These are phyloP conservation scores for Candida freyschussii DNA, from an alignment of 1,139 yeast genomes.

Conservation along the genomic window DNA sequence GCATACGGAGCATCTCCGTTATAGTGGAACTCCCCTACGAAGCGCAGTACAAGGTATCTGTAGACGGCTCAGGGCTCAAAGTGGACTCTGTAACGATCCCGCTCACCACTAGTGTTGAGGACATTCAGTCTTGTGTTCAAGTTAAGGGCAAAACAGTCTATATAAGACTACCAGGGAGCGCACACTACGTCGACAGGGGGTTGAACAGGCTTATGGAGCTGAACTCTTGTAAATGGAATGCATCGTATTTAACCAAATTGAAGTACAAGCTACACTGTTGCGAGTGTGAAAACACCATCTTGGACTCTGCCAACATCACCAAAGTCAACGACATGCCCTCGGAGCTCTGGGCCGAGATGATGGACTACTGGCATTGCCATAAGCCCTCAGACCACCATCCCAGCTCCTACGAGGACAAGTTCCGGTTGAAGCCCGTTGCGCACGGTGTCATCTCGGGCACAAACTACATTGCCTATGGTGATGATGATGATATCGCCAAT, in stretches of 20 bases:
- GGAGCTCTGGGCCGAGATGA: constrained; percentile 89
- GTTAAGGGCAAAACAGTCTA: too few species aligned
- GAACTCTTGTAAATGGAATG: constrained; percentile 27
- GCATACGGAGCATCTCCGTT: constrained; percentile 16
- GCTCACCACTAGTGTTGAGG: too few species aligned
- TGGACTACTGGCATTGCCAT: constrained; percentile 99
- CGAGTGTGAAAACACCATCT: constrained; percentile 29
- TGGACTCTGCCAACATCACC: constrained; percentile 30
- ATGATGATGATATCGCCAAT: constrained; percentile 19
- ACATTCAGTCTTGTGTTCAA: too few species aligned
- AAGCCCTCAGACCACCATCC: constrained; percentile 48
- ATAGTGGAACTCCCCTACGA: constrained; percentile 10
- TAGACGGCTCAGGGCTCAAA: constrained; percentile 18
- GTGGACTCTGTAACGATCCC: too few species aligned
- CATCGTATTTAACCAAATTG: constrained; percentile 14
- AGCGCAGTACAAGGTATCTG: constrained; percentile 7
- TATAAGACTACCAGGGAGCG: too few species aligned
- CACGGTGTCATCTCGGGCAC: constrained; percentile 51
- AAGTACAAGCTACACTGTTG: constrained; percentile 30
- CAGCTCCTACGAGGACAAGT: constrained; percentile 26
- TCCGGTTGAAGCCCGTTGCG: constrained; percentile 40
- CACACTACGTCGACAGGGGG: too few species aligned
- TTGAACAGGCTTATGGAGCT: too few species aligned
- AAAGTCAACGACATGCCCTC: constrained; percentile 73
- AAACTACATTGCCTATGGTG: constrained; percentile 47